Percentiles rank a stretch among this genome's conserved stretches.
Evolutionary conservation across 2,329 filamentous ascomycete species (phyloP).

Genomic region (Alternaria viburni): DNA sequence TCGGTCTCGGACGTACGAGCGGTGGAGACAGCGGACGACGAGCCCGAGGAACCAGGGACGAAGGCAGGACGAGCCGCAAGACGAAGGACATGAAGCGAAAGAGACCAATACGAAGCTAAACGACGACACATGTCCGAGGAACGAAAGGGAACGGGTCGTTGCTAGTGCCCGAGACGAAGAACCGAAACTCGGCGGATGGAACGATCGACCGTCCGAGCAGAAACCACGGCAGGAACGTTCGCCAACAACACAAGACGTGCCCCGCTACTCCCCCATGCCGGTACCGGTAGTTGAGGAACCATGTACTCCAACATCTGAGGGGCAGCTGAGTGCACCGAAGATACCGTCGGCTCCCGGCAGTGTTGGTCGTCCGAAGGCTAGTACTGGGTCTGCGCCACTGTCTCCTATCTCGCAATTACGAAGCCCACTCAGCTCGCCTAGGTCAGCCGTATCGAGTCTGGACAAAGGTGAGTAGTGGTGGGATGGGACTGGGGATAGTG

Average conservation of each 20-base stretch:
- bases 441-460: conserved; percentile 15
- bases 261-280: conserved; percentile 4
- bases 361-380: neutral
- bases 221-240: neutral
- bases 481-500: neutral
- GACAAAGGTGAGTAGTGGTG: conserved; percentile 6
- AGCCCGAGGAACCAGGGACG: neutral
- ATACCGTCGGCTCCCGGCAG: neutral
- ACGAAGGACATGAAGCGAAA: neutral
- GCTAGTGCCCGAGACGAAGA: neutral
- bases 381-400: neutral
- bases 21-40: neutral
- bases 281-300: conserved; percentile 3
- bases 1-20: conserved; percentile 1
- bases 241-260: neutral
- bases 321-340: neutral
- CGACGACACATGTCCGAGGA: neutral
- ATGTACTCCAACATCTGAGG: neutral
- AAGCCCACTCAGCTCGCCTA: conserved; percentile 1
- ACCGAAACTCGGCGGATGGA: neutral
- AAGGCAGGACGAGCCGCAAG: neutral
- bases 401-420: neutral
- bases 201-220: neutral
- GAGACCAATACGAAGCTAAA: neutral
- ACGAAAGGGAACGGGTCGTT: neutral